A percentile compares a stretch with the other conserved stretches of the same genome.
Conservation (phyloP, 176 grass and related monocot species). For the Bromus sterilis region DNA sequence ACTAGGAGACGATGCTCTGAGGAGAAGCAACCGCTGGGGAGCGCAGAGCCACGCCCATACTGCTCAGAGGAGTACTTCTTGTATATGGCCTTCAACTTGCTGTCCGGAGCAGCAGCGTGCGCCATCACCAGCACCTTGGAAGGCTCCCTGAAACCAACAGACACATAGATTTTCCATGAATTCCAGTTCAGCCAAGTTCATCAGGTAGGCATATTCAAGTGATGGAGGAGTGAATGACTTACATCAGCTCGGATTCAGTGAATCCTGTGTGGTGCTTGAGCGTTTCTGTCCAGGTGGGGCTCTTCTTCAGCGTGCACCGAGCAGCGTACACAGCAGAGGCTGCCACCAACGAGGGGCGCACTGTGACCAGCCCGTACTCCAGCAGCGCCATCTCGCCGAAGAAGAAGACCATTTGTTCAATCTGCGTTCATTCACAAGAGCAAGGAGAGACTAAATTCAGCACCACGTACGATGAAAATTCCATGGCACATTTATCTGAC, state of each 20-base stretch:
- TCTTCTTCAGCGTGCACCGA: conserved; percentile 55
- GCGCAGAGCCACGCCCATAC: conserved; percentile 15
- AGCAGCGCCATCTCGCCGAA: conserved; percentile 53
- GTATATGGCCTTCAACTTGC: conserved; percentile 32
- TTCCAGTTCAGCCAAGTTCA: neutral
- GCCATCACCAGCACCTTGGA: conserved; percentile 17
- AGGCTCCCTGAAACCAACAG: conserved; percentile 22
- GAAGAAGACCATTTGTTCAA: conserved; percentile 52
- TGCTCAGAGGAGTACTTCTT: conserved; percentile 38
- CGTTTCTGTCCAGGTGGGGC: conserved; percentile 59
- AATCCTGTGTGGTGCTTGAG: conserved; percentile 51
- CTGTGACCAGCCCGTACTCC: conserved; percentile 35
- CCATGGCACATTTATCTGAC: neutral
- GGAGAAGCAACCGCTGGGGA: neutral
- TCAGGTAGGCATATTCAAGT: neutral
- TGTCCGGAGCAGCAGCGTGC: conserved; percentile 20
- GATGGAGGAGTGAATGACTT: neutral
- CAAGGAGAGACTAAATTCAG: neutral
- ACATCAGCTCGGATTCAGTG: conserved; percentile 42
- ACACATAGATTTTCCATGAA: neutral
- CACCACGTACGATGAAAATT: neutral
- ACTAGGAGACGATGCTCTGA: neutral
- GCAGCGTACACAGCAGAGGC: conserved; percentile 57
- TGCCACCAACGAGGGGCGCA: conserved; percentile 43
- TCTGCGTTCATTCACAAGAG: conserved; percentile 11